phyloP scores from a whole-genome alignment of 805 yeast species.

The Hanseniaspora hatyaiensis region DNA sequence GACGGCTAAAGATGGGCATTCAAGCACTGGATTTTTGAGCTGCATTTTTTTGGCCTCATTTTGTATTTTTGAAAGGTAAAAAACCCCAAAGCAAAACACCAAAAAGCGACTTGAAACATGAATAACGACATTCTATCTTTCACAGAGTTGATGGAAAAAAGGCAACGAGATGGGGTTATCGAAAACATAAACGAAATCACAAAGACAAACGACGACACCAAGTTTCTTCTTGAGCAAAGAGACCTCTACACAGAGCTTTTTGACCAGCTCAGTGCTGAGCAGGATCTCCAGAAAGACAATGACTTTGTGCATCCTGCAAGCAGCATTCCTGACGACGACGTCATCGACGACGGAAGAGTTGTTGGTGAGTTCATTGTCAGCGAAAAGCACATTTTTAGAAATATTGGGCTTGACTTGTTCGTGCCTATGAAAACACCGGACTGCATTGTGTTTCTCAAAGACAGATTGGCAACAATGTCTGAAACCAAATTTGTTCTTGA shows the following conservation, averaged over 20 bases:
- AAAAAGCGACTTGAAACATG: not conserved
- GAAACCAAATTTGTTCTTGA: slow-evolving; percentile 9
- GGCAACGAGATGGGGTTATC: slow-evolving; percentile 6
- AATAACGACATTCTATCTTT: slow-evolving; percentile 1
- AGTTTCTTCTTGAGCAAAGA: slow-evolving; percentile 25
- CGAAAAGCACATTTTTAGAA: slow-evolving; percentile 22
- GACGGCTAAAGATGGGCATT: too few relatives aligned
- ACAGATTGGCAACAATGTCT: slow-evolving; percentile 20
- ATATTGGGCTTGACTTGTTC: slow-evolving; percentile 29
- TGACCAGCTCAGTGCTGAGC: not conserved
- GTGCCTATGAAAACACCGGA: slow-evolving; percentile 24
- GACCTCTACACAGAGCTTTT: slow-evolving; percentile 20
- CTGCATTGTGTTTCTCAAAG: slow-evolving; percentile 22
- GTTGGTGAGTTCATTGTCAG: slow-evolving; percentile 27
- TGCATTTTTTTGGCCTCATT: too few relatives aligned
- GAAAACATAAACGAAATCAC: not conserved
- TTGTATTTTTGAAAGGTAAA: not conserved
- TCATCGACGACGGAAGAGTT: slow-evolving; percentile 20
- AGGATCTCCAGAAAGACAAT: not conserved
- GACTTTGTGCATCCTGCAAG: slow-evolving; percentile 2
- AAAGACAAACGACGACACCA: slow-evolving; percentile 13
- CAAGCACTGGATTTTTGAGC: too few relatives aligned
- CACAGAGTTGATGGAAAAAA: slow-evolving; percentile 8
- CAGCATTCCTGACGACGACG: not conserved
- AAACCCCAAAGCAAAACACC: not conserved